Evolutionary conservation across 2,329 filamentous ascomycete genomes (phyloP).

Genomic region (Biscogniauxia marginata): DNA sequence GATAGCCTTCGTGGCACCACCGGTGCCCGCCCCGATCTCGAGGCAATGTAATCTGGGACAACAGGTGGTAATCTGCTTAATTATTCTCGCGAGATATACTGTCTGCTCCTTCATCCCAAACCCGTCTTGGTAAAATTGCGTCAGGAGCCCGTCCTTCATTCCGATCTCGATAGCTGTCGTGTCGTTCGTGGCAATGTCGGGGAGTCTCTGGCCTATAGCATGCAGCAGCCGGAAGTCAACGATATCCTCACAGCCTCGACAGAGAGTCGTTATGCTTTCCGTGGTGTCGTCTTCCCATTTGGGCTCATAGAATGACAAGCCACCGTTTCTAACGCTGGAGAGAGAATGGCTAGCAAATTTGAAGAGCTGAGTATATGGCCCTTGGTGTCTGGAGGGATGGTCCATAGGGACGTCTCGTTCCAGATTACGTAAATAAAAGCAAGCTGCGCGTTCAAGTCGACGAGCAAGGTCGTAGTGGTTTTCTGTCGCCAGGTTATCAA

Average conservation of each 20-base stretch:
- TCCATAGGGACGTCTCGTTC: not conserved
- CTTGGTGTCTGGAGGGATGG: not conserved
- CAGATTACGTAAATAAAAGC: slow-evolving; percentile 1
- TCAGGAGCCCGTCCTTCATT: slow-evolving; percentile 3
- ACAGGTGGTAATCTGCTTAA: slow-evolving; percentile 34
- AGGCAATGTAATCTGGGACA: slow-evolving; percentile 38
- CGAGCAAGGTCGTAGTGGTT: not conserved
- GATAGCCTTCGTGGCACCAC: not conserved
- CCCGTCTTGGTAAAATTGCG: not conserved
- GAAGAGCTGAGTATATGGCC: slow-evolving; percentile 1
- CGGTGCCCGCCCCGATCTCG: slow-evolving; percentile 7
- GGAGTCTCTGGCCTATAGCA: not conserved
- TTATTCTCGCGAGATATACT: slow-evolving; percentile 19
- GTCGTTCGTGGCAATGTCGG: not conserved
- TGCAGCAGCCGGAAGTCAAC: slow-evolving; percentile 2
- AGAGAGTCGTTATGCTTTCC: not conserved
- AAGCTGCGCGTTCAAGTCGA: slow-evolving; percentile 3
- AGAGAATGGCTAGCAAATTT: slow-evolving; percentile 3
- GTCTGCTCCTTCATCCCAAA: slow-evolving; percentile 17
- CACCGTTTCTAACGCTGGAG: not conserved
- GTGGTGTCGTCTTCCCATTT: slow-evolving; percentile 7
- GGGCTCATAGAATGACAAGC: slow-evolving; percentile 1
- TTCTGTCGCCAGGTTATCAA: not conserved
- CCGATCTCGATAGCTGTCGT: not conserved
- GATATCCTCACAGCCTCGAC: not conserved